phyloP scores from a whole-genome alignment of 108 stramenopile species.

The Mediolabrus comicus region DNA sequence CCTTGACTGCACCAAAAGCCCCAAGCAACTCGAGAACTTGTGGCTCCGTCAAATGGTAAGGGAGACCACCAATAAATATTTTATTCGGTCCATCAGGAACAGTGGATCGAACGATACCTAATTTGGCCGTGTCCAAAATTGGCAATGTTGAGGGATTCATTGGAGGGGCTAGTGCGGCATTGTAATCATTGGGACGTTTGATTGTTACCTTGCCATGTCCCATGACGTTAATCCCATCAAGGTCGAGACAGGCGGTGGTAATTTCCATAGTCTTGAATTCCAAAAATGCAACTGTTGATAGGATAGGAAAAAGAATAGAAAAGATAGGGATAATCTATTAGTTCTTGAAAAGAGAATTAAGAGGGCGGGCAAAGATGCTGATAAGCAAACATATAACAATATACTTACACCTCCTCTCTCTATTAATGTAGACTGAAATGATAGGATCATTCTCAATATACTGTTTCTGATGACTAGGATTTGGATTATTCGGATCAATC shows the following conservation, averaged over 20 bases:
- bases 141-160: conserved; percentile 58
- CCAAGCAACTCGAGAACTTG: conserved; percentile 92
- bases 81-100: conserved; percentile 98
- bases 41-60: conserved; percentile 90
- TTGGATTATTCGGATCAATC: conserved; percentile 20
- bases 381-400: not conserved
- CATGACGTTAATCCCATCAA: conserved; percentile 90
- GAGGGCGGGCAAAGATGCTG: too few species aligned
- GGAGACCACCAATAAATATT: conserved; percentile 98
- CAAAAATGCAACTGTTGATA: conserved; percentile 75
- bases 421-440: conserved; percentile 91
- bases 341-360: too few species aligned
- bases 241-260: conserved; percentile 84
- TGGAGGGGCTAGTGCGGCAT: conserved; percentile 80
- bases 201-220: conserved; percentile 87
- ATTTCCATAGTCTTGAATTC: conserved; percentile 95
- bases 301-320: not conserved
- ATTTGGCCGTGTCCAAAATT: conserved; percentile 62
- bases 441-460: conserved; percentile 76
- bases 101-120: conserved; percentile 83
- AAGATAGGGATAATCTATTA: not conserved
- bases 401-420: conserved; percentile 72
- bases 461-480: conserved; percentile 21
- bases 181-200: conserved; percentile 97
- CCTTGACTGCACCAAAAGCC: conserved; percentile 90